Conservation (phyloP, 768 basidiomycete genomes). For the Lentinula sp. region DNA sequence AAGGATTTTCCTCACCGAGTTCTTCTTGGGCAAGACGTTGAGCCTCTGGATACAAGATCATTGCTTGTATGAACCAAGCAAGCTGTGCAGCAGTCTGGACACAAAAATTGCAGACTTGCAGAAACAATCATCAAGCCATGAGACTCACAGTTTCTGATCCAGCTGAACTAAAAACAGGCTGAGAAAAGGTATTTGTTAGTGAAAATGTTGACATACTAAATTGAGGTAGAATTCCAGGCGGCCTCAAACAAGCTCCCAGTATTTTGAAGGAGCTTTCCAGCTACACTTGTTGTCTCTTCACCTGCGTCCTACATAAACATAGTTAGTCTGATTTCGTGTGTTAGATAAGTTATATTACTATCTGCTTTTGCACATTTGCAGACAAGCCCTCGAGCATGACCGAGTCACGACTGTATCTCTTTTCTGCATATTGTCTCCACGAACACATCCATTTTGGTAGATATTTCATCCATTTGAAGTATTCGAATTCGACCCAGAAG, state of each 20-base stretch:
- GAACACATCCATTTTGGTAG: conserved; percentile 20
- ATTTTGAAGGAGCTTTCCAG: neutral
- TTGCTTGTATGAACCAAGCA: conserved; percentile 26
- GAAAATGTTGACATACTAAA: conserved; percentile 6
- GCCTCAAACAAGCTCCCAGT: neutral
- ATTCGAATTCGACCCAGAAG: conserved; percentile 25
- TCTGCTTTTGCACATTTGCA: neutral
- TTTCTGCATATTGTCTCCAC: conserved; percentile 20
- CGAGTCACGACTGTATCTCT: conserved; percentile 11
- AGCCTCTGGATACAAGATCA: conserved; percentile 27
- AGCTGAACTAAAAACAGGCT: neutral
- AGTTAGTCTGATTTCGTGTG: neutral
- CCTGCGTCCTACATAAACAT: neutral
- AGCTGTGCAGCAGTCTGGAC: conserved; percentile 26
- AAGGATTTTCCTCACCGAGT: conserved; percentile 9
- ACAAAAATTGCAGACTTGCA: no score
- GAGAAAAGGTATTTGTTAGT: neutral
- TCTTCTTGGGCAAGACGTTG: conserved; percentile 29
- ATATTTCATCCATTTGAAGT: conserved; percentile 18
- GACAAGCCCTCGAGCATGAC: conserved; percentile 12
- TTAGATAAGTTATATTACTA: neutral
- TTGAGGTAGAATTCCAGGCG: neutral
- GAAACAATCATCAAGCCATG: neutral
- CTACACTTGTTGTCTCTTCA: neutral
- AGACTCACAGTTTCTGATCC: conserved; percentile 3